phyloP scores from a whole-genome alignment of 176 grass and related monocot species.

The Carex pumila region DNA sequence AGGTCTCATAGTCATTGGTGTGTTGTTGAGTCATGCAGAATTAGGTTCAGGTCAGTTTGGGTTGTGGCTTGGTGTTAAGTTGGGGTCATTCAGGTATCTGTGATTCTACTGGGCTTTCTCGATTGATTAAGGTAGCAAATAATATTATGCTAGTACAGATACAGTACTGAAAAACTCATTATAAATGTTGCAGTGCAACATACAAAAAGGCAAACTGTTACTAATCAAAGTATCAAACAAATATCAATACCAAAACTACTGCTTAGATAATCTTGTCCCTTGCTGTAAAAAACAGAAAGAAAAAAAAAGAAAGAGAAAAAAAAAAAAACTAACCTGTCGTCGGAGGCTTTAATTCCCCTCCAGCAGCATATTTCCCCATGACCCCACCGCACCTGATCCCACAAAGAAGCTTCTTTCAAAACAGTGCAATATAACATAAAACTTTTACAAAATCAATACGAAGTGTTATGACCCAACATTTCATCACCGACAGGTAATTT shows the following conservation, averaged over 20 bases:
- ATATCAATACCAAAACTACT: background rate
- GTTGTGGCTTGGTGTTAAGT: background rate
- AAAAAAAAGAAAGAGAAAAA: background rate
- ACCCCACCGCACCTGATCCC: constrained; percentile 86
- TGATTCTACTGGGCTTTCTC: background rate
- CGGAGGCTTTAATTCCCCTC: constrained; percentile 99
- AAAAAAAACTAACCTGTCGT: constrained; percentile 64
- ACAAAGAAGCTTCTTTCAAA: constrained; percentile 26
- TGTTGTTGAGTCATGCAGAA: background rate
- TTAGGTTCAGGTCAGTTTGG: background rate
- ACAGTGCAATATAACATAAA: background rate
- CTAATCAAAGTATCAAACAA: background rate
- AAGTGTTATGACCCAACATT: background rate
- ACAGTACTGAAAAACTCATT: background rate
- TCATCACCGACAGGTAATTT: background rate
- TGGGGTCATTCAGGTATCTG: background rate
- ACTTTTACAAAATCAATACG: constrained; percentile 15
- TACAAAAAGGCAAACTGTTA: background rate
- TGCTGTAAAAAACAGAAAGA: background rate
- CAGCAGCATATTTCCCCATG: constrained; percentile 98
- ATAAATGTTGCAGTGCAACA: background rate
- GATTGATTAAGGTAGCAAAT: background rate
- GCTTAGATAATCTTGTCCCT: background rate
- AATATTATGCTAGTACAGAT: background rate
- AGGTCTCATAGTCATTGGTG: background rate